Conservation (phyloP, 345 rosid genomes). For the Capsella bursapastoris region DNA sequence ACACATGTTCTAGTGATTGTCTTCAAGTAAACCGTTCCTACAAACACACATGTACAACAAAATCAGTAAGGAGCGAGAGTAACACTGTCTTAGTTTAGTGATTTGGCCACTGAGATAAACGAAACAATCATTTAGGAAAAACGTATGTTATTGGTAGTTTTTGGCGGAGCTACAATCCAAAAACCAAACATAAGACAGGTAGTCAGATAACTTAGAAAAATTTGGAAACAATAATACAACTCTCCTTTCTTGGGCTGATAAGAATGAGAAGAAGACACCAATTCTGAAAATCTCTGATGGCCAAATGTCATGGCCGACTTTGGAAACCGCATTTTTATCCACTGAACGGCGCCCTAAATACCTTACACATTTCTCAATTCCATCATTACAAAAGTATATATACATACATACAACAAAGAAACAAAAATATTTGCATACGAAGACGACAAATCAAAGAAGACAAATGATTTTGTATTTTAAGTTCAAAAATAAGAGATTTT, state of each 20-base stretch:
- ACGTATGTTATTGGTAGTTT: neutral
- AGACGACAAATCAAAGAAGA: slow-evolving; percentile 32
- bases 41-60: neutral
- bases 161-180: neutral
- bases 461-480: neutral
- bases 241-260: slow-evolving; percentile 13
- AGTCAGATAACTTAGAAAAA: neutral
- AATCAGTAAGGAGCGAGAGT: neutral
- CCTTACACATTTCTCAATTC: slow-evolving; percentile 16
- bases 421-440: neutral
- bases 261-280: slow-evolving; percentile 30
- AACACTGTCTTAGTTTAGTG: neutral
- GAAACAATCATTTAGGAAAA: neutral
- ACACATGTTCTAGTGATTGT: neutral
- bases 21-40: neutral
- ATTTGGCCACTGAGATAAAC: neutral
- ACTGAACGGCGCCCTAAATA: slow-evolving; percentile 28
- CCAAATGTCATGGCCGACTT: slow-evolving; percentile 27
- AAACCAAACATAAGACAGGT: neutral
- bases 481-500: neutral
- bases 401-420: neutral
- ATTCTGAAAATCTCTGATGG: slow-evolving; percentile 23
- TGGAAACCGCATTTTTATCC: slow-evolving; percentile 35
- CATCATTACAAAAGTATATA: neutral
- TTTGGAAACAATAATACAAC: neutral